Percentiles rank a stretch among this genome's conserved stretches.
phyloP scores from a whole-genome alignment of 2,329 filamentous ascomycete species.

The Penicillium sp. region DNA sequence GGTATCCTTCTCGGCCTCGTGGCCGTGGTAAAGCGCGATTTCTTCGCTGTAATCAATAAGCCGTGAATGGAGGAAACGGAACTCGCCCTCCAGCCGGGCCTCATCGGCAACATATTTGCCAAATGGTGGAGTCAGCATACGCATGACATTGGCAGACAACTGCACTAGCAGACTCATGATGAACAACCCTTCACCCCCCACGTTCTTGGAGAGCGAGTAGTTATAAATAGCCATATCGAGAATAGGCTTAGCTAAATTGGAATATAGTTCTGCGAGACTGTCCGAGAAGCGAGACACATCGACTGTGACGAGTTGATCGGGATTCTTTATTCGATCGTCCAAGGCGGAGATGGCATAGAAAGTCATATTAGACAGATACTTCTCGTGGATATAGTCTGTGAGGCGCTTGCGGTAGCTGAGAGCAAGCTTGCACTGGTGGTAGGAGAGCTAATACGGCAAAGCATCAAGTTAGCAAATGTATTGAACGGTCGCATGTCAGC shows the following conservation, averaged over 20 bases:
- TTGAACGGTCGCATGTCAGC: slow-evolving; percentile 9
- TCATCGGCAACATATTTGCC: slow-evolving; percentile 98
- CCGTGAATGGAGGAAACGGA: slow-evolving; percentile 89
- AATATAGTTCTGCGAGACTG: slow-evolving; percentile 90
- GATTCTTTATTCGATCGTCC: slow-evolving; percentile 97
- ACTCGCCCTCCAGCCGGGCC: slow-evolving; percentile 90
- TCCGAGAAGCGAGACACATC: slow-evolving; percentile 97
- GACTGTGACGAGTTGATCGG: slow-evolving; percentile 94
- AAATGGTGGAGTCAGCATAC: slow-evolving; percentile 90
- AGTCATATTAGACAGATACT: slow-evolving; percentile 95
- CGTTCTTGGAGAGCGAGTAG: slow-evolving; percentile 85
- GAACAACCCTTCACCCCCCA: slow-evolving; percentile 93
- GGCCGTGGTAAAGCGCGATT: slow-evolving; percentile 85
- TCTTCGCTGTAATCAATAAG: slow-evolving; percentile 97
- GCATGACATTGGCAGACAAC: slow-evolving; percentile 88
- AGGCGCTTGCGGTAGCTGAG: slow-evolving; percentile 89
- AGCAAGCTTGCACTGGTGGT: slow-evolving; percentile 93
- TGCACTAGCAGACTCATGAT: slow-evolving; percentile 95
- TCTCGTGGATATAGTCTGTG: slow-evolving; percentile 92
- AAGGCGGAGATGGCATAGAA: slow-evolving; percentile 95
- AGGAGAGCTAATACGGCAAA: slow-evolving; percentile 67
- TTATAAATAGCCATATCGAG: slow-evolving; percentile 98
- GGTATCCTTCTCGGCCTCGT: slow-evolving; percentile 92
- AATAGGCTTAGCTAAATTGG: slow-evolving; percentile 90
- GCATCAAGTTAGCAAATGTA: slow-evolving; percentile 6